Percentiles rank a stretch among this genome's conserved stretches.
These are phyloP conservation scores for Zygoascus bituminiphila DNA, from an alignment of 805 yeast species.

Conservation along the genomic window DNA sequence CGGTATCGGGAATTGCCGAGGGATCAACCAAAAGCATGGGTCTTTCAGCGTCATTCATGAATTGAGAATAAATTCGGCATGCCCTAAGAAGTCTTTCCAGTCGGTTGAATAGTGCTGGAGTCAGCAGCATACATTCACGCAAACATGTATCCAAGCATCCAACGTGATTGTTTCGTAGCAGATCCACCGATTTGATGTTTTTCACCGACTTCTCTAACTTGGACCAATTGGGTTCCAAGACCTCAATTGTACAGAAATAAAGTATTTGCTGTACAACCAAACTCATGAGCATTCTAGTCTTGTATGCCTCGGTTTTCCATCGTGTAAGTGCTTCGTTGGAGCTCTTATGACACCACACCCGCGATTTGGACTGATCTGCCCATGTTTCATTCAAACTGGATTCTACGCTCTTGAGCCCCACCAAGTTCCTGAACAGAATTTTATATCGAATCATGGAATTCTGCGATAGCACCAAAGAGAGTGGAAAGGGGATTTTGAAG, in stretches of 20 bases:
- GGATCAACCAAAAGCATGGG: constrained; percentile 24
- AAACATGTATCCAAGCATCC: constrained; percentile 54
- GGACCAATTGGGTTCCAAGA: constrained; percentile 48
- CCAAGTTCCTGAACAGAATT: constrained; percentile 61
- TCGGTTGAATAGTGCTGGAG: constrained; percentile 42
- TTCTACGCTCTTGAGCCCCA: constrained; percentile 55
- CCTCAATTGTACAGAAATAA: constrained; percentile 48
- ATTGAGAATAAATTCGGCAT: constrained; percentile 23
- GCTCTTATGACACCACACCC: constrained; percentile 56
- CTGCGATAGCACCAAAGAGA: constrained; percentile 63
- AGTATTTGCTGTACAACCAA: constrained; percentile 48
- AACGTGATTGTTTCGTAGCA: constrained; percentile 40
- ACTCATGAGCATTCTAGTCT: constrained; percentile 41
- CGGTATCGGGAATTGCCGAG: neutral
- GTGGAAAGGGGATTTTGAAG: constrained; percentile 67
- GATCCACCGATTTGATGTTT: constrained; percentile 33
- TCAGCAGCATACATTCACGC: constrained; percentile 59
- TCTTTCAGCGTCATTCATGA: constrained; percentile 17
- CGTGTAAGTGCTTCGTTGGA: constrained; percentile 37
- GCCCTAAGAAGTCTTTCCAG: constrained; percentile 36
- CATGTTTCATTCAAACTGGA: constrained; percentile 57
- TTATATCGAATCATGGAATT: constrained; percentile 73
- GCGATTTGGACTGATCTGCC: constrained; percentile 56
- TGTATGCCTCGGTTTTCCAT: constrained; percentile 35
- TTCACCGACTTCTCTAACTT: constrained; percentile 30